phyloP scores from a whole-genome alignment of 2,329 filamentous ascomycete species.

The Paraphaeosphaeria sporulosa region DNA sequence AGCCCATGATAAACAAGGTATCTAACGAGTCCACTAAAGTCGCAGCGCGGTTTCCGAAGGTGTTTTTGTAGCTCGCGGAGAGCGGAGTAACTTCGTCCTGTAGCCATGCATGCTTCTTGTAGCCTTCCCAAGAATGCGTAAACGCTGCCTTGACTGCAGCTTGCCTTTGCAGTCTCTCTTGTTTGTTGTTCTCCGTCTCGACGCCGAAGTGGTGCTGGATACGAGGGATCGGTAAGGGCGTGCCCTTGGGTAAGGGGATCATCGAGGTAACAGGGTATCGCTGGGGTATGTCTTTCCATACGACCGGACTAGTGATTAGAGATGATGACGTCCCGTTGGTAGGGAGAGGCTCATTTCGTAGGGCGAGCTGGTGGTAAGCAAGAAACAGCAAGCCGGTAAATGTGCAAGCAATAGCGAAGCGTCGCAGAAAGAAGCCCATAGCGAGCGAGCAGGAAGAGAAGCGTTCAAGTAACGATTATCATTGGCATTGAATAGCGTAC shows the following conservation, averaged over 20 bases:
- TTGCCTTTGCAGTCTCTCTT: constrained; percentile 41
- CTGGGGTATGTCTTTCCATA: constrained; percentile 44
- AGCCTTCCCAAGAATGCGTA: constrained; percentile 56
- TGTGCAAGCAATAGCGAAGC: constrained; percentile 38
- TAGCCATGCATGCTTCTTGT: constrained; percentile 62
- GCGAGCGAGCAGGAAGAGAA: constrained; percentile 5
- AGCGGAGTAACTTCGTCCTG: constrained; percentile 62
- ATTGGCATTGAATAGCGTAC: constrained; percentile 15
- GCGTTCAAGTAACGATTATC: constrained; percentile 12
- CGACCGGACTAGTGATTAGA: constrained; percentile 37
- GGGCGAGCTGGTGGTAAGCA: constrained; percentile 39
- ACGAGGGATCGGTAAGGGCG: constrained; percentile 38
- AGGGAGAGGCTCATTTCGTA: constrained; percentile 25
- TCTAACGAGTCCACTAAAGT: constrained; percentile 68
- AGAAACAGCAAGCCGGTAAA: constrained; percentile 37
- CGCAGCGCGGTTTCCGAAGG: constrained; percentile 64
- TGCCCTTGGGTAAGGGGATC: constrained; percentile 41
- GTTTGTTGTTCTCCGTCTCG: constrained; percentile 43
- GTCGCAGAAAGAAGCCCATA: constrained; percentile 41
- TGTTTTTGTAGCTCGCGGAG: constrained; percentile 55
- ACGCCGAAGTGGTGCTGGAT: constrained; percentile 49
- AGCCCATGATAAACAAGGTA: constrained; percentile 68
- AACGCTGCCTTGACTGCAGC: constrained; percentile 48
- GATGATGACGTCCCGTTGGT: constrained; percentile 35
- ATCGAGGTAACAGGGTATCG: constrained; percentile 43